A percentile compares a stretch with the other conserved stretches of the same genome.
phyloP scores from a whole-genome alignment of 768 basidiomycete species.

The Clitopilus hobsonii region DNA sequence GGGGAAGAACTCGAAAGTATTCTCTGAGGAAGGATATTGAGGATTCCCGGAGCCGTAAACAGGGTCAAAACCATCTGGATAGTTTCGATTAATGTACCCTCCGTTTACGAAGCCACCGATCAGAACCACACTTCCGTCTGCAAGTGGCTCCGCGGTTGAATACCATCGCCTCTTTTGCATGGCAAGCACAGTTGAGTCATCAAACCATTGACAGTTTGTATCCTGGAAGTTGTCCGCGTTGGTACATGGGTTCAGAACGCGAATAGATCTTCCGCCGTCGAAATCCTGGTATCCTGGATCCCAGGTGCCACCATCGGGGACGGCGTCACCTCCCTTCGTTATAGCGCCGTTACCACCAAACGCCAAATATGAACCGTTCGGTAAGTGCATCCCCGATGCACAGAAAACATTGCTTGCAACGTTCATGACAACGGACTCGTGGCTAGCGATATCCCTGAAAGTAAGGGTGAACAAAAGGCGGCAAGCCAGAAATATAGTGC shows the following conservation, averaged over 20 bases:
- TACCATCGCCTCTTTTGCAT: constrained; percentile 79
- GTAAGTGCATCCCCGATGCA: constrained; percentile 77
- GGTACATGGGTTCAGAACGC: constrained; percentile 76
- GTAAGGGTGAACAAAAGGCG: not conserved
- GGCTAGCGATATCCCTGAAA: constrained; percentile 56
- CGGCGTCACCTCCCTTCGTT: constrained; percentile 56
- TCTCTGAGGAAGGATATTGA: constrained; percentile 61
- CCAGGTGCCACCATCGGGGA: constrained; percentile 35
- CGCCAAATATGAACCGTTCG: constrained; percentile 70
- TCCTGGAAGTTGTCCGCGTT: constrained; percentile 40
- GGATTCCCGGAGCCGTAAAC: constrained; percentile 55
- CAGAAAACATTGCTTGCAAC: constrained; percentile 74
- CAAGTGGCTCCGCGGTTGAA: constrained; percentile 67
- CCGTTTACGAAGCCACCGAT: constrained; percentile 80
- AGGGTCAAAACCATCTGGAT: constrained; percentile 61
- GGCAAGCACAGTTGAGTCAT: constrained; percentile 55
- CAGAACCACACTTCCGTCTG: constrained; percentile 73
- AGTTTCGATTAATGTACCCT: constrained; percentile 76
- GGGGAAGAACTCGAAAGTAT: constrained; percentile 84
- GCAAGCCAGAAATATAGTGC: not conserved
- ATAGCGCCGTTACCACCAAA: constrained; percentile 80
- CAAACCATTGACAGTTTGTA: constrained; percentile 66
- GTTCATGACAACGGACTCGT: constrained; percentile 61
- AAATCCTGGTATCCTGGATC: constrained; percentile 74
- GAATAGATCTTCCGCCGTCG: constrained; percentile 77